Percentiles rank a stretch among this genome's conserved stretches.
phyloP scores from a whole-genome alignment of 1,284 basidiomycete species.

The Marasmius tenuissimus region DNA sequence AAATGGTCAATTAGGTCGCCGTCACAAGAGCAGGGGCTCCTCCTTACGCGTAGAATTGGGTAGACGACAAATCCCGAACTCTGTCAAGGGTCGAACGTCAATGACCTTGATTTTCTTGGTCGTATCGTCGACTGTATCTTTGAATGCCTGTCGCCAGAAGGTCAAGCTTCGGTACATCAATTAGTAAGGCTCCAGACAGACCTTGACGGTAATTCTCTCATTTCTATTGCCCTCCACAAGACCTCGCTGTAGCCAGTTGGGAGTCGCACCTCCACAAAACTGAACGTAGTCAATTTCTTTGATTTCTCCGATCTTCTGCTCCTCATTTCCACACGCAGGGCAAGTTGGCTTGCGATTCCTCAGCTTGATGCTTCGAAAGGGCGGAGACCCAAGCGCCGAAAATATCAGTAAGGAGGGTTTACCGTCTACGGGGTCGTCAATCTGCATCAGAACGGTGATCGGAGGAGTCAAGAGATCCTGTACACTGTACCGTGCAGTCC shows the following conservation, averaged over 20 bases:
- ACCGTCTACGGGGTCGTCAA: constrained; percentile 39
- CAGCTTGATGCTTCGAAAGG: constrained; percentile 83
- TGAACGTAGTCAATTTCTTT: constrained; percentile 70
- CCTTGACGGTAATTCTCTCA: constrained; percentile 52
- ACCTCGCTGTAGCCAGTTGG: constrained; percentile 64
- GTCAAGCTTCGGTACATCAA: constrained; percentile 12
- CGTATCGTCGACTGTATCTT: constrained; percentile 32
- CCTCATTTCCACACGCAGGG: constrained; percentile 57
- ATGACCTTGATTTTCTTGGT: constrained; percentile 48
- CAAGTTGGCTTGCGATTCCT: constrained; percentile 66
- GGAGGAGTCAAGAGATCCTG: neutral
- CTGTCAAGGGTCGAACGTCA: constrained; percentile 81
- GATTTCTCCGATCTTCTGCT: constrained; percentile 42
- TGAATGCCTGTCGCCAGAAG: constrained; percentile 39
- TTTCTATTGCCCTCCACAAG: constrained; percentile 34
- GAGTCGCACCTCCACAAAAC: constrained; percentile 71
- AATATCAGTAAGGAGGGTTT: constrained; percentile 70
- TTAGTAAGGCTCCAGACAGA: constrained; percentile 20
- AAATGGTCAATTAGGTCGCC: neutral
- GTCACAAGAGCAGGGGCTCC: neutral
- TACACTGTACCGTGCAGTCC: constrained; percentile 64
- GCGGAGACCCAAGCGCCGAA: constrained; percentile 66
- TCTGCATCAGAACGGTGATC: constrained; percentile 6
- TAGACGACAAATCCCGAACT: constrained; percentile 87
- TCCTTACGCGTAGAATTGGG: constrained; percentile 74